These are phyloP conservation scores for Thraustochytrium sp. DNA, from an alignment of 352 stramenopile genomes.

Conservation along the genomic window DNA sequence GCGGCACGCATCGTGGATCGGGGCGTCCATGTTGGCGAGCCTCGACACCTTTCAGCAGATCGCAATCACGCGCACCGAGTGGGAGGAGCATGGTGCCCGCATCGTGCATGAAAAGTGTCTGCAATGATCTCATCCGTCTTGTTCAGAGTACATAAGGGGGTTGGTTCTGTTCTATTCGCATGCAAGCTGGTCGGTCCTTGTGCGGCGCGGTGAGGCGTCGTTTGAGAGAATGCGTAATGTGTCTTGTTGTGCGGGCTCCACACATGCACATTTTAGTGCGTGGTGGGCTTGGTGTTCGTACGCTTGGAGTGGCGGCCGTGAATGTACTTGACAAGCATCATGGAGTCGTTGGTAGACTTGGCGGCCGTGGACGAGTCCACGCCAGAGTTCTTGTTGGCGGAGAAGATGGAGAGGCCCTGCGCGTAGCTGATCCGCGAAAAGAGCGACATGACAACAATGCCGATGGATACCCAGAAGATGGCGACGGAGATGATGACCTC, in stretches of 20 bases:
- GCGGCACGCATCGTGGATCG: constrained; percentile 67
- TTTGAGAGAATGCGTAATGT: neutral
- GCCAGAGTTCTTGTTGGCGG: neutral
- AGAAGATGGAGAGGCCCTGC: neutral
- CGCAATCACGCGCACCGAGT: constrained; percentile 76
- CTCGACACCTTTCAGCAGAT: constrained; percentile 72
- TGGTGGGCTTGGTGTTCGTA: neutral
- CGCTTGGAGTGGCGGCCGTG: constrained; percentile 1
- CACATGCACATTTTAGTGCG: too few species aligned
- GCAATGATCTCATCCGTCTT: neutral
- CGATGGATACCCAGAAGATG: neutral
- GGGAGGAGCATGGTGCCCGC: constrained; percentile 75
- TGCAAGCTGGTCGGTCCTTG: too few species aligned
- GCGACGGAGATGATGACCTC: neutral
- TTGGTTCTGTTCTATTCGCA: too few species aligned
- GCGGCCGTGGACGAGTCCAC: neutral
- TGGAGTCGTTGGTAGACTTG: constrained; percentile 11
- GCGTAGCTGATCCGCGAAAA: neutral
- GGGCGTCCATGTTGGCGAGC: constrained; percentile 73
- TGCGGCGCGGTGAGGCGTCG: too few species aligned
- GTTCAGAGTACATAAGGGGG: too few species aligned
- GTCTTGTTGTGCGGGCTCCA: too few species aligned
- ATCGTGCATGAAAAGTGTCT: constrained; percentile 71
- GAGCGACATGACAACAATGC: constrained; percentile 1
- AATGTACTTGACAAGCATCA: constrained; percentile 37